Evolutionary conservation across 768 basidiomycete species (phyloP).

Genomic region (Candolleomyces aberdarensis): DNA sequence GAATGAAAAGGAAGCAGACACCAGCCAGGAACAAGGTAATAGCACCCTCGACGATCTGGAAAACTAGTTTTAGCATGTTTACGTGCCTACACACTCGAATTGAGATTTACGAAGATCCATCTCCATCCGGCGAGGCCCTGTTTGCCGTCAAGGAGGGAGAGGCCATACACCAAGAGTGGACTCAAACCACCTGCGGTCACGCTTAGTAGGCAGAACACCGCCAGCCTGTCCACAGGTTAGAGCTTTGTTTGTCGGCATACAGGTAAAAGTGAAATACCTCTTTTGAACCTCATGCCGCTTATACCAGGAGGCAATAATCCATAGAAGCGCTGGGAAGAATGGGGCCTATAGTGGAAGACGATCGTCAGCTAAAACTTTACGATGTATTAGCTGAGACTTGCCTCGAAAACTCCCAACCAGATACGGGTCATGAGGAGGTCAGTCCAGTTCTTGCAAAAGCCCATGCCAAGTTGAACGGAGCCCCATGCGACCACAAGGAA

Average conservation of each 20-base stretch:
- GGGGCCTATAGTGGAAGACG: conserved; percentile 27
- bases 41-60: conserved; percentile 24
- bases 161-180: conserved; percentile 22
- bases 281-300: conserved; percentile 30
- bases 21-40: conserved; percentile 21
- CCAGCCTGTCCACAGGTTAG: conserved; percentile 14
- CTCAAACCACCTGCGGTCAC: conserved; percentile 22
- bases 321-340: conserved; percentile 44
- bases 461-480: conserved; percentile 42
- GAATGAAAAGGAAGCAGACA: conserved; percentile 19
- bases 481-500: conserved; percentile 42
- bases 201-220: conserved; percentile 20
- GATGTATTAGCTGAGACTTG: conserved; percentile 10
- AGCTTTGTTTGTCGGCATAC: not conserved
- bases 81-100: not conserved
- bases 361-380: not conserved
- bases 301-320: conserved; percentile 45
- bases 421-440: conserved; percentile 38
- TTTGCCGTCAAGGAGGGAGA: conserved; percentile 19
- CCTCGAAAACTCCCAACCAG: conserved; percentile 45
- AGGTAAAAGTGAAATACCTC: too few species aligned
- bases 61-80: not conserved
- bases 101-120: conserved; percentile 24
- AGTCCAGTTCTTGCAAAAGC: conserved; percentile 39
- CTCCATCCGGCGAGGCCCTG: conserved; percentile 20